Evolutionary conservation across 257 asterid genomes (phyloP).

Genomic region (Solanum chiquidenum): DNA sequence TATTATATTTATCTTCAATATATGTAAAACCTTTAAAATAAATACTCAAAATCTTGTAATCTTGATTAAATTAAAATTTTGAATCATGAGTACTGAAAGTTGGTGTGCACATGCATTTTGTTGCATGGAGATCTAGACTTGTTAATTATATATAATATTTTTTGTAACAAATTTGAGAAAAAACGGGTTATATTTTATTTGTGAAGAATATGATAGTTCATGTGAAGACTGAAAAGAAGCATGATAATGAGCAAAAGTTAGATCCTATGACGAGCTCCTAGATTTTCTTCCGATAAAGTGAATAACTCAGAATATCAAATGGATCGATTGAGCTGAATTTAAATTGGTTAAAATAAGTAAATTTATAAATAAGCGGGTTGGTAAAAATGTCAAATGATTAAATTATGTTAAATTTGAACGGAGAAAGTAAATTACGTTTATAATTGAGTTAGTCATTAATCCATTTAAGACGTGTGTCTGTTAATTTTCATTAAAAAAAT

Average conservation of each 20-base stretch:
- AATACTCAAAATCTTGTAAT: neutral
- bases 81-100: neutral
- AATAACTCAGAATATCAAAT: neutral
- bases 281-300: neutral
- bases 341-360: neutral
- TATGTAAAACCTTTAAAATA: neutral
- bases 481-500: no score
- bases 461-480: no score
- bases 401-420: no score
- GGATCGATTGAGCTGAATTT: neutral
- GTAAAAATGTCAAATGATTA: neutral
- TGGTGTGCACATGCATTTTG: neutral
- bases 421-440: accelerated
- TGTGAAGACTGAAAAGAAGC: neutral
- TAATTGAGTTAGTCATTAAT: neutral
- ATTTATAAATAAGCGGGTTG: neutral
- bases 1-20: neutral
- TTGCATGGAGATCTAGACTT: neutral
- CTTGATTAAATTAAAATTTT: neutral
- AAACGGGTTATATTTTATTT: neutral
- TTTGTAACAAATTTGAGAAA: neutral
- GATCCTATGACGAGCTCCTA: neutral
- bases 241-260: neutral
- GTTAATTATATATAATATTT: neutral
- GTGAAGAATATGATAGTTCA: neutral